Percentiles rank a stretch among this genome's conserved stretches.
These are phyloP conservation scores for Russula sp. DNA, from an alignment of 768 basidiomycete species.

Conservation along the genomic window DNA sequence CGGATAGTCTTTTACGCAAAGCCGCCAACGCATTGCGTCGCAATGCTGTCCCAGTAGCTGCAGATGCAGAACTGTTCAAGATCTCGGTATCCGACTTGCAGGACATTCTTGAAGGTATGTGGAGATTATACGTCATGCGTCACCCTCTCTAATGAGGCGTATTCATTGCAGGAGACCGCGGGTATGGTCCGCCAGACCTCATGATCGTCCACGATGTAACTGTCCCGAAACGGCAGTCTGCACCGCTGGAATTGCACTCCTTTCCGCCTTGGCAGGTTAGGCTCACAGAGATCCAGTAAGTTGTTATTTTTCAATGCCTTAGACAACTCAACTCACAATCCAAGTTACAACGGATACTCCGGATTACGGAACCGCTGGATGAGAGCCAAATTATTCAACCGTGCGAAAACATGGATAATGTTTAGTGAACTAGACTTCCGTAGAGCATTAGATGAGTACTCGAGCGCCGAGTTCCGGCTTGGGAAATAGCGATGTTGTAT, in stretches of 20 bases:
- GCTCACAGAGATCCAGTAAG: constrained; percentile 77
- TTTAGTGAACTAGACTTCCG: constrained; percentile 54
- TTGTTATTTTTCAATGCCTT: constrained; percentile 18
- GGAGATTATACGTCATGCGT: neutral
- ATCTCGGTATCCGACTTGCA: constrained; percentile 41
- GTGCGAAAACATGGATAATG: constrained; percentile 31
- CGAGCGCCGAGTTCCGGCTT: constrained; percentile 71
- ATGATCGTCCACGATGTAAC: constrained; percentile 67
- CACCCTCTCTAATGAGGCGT: constrained; percentile 2
- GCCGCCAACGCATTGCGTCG: neutral
- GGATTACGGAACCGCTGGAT: constrained; percentile 17
- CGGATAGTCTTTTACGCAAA: constrained; percentile 24
- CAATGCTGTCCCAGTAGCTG: constrained; percentile 11
- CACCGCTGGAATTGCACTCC: constrained; percentile 64
- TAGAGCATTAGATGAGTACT: constrained; percentile 69
- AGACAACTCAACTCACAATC: neutral
- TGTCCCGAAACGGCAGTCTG: constrained; percentile 37
- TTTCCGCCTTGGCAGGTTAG: constrained; percentile 87
- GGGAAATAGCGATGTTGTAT: constrained; percentile 44
- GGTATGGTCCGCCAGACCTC: constrained; percentile 67
- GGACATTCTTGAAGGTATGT: constrained; percentile 55
- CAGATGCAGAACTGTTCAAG: constrained; percentile 41
- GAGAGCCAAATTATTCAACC: neutral
- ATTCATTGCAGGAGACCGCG: constrained; percentile 44
- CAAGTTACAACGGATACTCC: constrained; percentile 31